Conservation (phyloP, 805 yeast species). For the Starmerella floricola region DNA sequence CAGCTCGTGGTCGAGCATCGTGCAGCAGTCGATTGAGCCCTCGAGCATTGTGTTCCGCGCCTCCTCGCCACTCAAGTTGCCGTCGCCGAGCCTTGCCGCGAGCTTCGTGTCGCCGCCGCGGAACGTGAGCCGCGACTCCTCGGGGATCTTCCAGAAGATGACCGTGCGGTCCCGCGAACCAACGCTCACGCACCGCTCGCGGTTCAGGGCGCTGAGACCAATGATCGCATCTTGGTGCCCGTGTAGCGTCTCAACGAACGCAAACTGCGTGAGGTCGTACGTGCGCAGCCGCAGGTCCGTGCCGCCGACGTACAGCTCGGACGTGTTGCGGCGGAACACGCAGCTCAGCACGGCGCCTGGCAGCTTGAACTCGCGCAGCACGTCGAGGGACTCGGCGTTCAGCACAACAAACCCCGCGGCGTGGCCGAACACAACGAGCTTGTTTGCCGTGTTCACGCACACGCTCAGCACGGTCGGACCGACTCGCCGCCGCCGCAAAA, state of each 20-base stretch:
- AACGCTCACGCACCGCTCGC: constrained; percentile 90
- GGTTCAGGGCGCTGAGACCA: constrained; percentile 67
- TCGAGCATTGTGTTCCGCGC: constrained; percentile 32
- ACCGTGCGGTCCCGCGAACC: constrained; percentile 93
- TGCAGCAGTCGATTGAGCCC: constrained; percentile 81
- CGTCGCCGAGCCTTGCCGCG: constrained; percentile 8
- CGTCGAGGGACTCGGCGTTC: constrained; percentile 68
- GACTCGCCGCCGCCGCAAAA: constrained; percentile 26
- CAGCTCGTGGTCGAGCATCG: constrained; percentile 84
- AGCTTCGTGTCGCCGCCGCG: constrained; percentile 67
- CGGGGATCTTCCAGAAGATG: constrained; percentile 92
- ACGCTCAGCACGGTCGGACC: constrained; percentile 73
- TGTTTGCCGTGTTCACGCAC: constrained; percentile 80
- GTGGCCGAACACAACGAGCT: constrained; percentile 83
- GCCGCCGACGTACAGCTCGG: constrained; percentile 83
- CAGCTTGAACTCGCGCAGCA: constrained; percentile 66
- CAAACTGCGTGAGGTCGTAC: constrained; percentile 69
- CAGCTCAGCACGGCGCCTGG: constrained; percentile 62
- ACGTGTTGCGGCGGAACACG: constrained; percentile 66
- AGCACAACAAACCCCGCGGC: constrained; percentile 71
- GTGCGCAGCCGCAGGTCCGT: constrained; percentile 85
- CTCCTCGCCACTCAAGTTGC: not conserved
- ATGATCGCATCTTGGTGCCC: constrained; percentile 90
- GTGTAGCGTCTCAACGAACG: constrained; percentile 80
- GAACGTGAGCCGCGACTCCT: constrained; percentile 85